These are phyloP conservation scores for Chlamydomonas sp. DNA, from an alignment of 139 green algal genomes.

Conservation along the genomic window DNA sequence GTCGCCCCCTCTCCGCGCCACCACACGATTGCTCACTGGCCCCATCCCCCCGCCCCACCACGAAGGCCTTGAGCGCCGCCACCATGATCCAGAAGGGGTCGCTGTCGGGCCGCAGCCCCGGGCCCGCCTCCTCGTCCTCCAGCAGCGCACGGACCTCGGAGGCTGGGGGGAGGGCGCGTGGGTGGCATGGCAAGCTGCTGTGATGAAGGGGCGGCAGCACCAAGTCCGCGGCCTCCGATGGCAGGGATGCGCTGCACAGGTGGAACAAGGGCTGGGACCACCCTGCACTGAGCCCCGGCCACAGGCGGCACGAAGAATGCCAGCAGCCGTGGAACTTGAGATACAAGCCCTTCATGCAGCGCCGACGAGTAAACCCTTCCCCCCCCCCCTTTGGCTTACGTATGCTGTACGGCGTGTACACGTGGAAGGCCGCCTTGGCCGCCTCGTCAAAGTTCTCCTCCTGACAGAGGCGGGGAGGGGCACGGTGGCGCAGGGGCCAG, in stretches of 20 bases:
- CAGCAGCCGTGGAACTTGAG: too few species aligned
- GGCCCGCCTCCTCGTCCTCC: constrained; percentile 56
- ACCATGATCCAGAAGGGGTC: constrained; percentile 86
- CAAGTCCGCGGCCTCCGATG: too few species aligned
- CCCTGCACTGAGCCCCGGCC: too few species aligned
- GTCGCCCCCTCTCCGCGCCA: too few species aligned
- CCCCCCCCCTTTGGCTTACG: constrained; percentile 53
- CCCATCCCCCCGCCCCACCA: constrained; percentile 45
- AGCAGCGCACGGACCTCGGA: constrained; percentile 70
- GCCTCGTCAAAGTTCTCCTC: constrained; percentile 95
- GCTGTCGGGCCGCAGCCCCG: constrained; percentile 28
- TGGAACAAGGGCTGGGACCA: too few species aligned
- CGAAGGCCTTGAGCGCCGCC: constrained; percentile 79
- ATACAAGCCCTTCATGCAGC: too few species aligned
- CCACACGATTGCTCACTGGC: neutral
- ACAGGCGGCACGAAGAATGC: too few species aligned
- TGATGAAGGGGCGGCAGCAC: neutral
- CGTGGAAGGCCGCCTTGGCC: constrained; percentile 81
- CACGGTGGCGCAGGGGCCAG: neutral
- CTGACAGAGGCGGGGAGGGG: constrained; percentile 50
- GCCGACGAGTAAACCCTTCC: too few species aligned
- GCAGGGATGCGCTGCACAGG: too few species aligned
- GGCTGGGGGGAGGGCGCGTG: constrained; percentile 46
- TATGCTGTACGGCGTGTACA: constrained; percentile 72
- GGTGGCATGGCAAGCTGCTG: neutral